Percentiles rank a stretch among this genome's conserved stretches.
Evolutionary conservation across 805 yeast genomes (phyloP).

Genomic region (Dipodascus albidus): DNA sequence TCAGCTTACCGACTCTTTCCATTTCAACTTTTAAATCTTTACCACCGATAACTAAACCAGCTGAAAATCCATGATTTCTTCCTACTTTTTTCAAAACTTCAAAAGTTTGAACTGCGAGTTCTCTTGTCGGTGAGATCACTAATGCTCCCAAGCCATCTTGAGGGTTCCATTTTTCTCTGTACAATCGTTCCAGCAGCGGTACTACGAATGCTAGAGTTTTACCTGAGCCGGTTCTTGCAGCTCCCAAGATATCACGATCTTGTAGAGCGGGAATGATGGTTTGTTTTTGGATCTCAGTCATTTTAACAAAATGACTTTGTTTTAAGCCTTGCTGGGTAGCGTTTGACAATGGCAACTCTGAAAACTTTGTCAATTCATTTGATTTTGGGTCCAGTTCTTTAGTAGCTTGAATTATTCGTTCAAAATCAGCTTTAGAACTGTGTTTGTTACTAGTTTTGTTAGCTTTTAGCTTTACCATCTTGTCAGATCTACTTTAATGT

Average conservation of each 20-base stretch:
- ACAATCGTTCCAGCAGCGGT: slow-evolving; percentile 55
- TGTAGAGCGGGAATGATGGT: slow-evolving; percentile 68
- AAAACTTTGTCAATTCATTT: slow-evolving; percentile 35
- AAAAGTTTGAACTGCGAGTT: slow-evolving; percentile 80
- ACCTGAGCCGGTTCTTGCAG: slow-evolving; percentile 86
- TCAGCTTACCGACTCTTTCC: slow-evolving; percentile 68
- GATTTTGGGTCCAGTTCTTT: slow-evolving; percentile 33
- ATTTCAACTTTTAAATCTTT: slow-evolving; percentile 74
- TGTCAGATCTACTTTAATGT: background rate
- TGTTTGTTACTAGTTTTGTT: slow-evolving; percentile 28
- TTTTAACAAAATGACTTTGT: slow-evolving; percentile 61
- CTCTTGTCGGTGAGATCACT: slow-evolving; percentile 86
- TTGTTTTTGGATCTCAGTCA: slow-evolving; percentile 80
- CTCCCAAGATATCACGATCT: slow-evolving; percentile 72
- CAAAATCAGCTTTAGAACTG: slow-evolving; percentile 17
- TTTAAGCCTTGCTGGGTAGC: slow-evolving; percentile 60
- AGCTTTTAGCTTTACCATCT: slow-evolving; percentile 18
- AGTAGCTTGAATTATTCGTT: slow-evolving; percentile 38
- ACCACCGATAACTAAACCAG: slow-evolving; percentile 90
- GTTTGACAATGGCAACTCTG: slow-evolving; percentile 65
- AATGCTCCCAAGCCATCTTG: slow-evolving; percentile 83
- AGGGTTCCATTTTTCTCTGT: slow-evolving; percentile 64
- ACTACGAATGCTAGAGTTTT: slow-evolving; percentile 79
- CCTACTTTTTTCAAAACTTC: slow-evolving; percentile 82
- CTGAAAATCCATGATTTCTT: slow-evolving; percentile 59